Evolutionary conservation across 2,329 filamentous ascomycete species (phyloP).

Genomic region (Neofusicoccum parvum): DNA sequence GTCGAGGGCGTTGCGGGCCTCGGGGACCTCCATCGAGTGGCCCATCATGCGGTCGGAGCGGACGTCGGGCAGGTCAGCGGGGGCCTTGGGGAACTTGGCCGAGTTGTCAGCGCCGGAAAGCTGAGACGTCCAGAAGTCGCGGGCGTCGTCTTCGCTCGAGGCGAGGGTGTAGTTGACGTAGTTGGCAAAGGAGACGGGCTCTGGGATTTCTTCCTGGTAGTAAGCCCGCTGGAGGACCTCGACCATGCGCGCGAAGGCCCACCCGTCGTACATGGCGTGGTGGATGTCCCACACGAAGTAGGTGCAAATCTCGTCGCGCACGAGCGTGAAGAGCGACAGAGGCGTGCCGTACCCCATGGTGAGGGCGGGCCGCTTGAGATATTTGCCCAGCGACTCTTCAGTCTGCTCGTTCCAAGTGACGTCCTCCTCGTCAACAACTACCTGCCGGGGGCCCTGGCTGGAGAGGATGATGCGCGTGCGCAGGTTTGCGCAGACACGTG

Average conservation of each 20-base stretch:
- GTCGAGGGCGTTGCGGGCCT: not conserved
- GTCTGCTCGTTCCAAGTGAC: not conserved
- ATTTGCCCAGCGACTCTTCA: not conserved
- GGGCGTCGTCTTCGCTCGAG: not conserved
- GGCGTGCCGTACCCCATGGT: too few relatives aligned
- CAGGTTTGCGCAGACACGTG: not conserved
- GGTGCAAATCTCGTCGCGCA: too few relatives aligned
- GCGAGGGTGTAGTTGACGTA: not conserved
- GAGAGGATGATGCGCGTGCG: not conserved
- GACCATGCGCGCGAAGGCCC: not conserved
- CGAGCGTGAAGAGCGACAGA: too few relatives aligned
- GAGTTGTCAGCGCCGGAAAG: not conserved
- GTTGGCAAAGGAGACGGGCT: not conserved
- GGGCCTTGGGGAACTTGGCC: not conserved
- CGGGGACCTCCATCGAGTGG: not conserved
- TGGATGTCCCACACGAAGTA: not conserved
- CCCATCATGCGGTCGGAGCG: not conserved
- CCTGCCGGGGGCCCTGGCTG: not conserved
- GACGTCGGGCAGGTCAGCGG: not conserved
- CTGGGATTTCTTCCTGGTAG: not conserved
- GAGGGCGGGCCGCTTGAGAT: too few relatives aligned
- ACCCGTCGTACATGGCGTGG: slow-evolving; percentile 11
- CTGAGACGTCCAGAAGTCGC: slow-evolving; percentile 2
- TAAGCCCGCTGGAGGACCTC: not conserved
- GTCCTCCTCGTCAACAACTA: not conserved